Conservation (phyloP, 345 rosid genomes). For the Melaleuca alternifolia region DNA sequence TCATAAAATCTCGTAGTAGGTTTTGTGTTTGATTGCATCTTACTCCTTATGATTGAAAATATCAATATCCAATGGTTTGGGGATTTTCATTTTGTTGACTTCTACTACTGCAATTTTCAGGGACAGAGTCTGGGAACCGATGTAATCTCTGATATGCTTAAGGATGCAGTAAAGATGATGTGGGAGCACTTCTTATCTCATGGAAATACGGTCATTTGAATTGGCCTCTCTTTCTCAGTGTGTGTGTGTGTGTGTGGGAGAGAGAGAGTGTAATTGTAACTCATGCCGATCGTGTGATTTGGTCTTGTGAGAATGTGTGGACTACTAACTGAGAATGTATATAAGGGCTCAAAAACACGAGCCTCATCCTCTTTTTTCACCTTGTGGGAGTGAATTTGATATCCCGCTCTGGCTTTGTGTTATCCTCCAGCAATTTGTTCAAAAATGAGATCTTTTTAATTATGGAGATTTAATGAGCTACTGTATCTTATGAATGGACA, state of each 20-base stretch:
- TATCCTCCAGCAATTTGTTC: not conserved
- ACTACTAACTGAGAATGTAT: no score
- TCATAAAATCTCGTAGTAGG: not conserved
- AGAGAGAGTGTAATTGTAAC: not conserved
- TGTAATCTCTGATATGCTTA: slow-evolving; percentile 12
- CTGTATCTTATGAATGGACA: not conserved
- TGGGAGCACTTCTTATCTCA: slow-evolving; percentile 25
- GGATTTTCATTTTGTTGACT: not conserved
- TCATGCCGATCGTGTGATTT: not conserved
- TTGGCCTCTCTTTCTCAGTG: not conserved
- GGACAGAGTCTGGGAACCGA: slow-evolving; percentile 8
- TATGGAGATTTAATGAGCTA: not conserved
- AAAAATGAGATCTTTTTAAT: not conserved
- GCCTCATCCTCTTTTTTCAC: not conserved
- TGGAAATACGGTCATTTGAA: not conserved
- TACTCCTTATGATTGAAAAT: not conserved
- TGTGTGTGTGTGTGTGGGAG: not conserved
- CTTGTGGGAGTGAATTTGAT: not conserved
- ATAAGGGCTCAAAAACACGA: not conserved
- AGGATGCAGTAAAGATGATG: slow-evolving; percentile 25
- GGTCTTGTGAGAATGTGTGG: not conserved
- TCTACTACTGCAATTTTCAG: slow-evolving; percentile 5
- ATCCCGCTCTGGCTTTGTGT: not conserved
- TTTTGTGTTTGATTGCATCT: not conserved
- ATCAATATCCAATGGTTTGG: not conserved